phyloP scores from a whole-genome alignment of 345 rosid genomes.

The Brassica rapa region DNA sequence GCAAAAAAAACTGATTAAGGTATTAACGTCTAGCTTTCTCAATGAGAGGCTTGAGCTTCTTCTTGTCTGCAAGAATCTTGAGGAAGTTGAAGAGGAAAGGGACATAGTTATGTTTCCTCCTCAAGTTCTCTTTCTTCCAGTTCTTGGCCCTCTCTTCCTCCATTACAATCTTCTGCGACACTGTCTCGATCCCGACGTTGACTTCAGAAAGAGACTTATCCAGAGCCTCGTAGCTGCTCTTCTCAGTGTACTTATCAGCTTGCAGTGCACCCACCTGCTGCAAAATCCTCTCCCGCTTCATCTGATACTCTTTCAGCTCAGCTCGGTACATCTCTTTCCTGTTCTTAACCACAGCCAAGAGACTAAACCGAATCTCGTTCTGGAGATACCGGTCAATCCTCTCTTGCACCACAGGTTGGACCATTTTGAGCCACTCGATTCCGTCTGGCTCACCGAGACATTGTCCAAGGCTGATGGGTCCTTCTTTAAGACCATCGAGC shows the following conservation, averaged over 20 bases:
- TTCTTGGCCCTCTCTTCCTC: constrained; percentile 43
- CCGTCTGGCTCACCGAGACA: constrained; percentile 36
- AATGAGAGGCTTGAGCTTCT: constrained; percentile 41
- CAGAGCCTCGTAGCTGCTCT: constrained; percentile 41
- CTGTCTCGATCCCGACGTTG: constrained; percentile 36
- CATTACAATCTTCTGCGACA: constrained; percentile 44
- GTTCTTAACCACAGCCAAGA: constrained; percentile 41
- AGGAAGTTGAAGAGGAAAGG: constrained; percentile 46
- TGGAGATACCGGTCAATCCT: constrained; percentile 25
- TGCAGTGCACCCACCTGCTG: constrained; percentile 47
- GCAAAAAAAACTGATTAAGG: neutral
- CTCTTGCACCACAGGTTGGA: constrained; percentile 40
- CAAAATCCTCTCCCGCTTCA: constrained; percentile 40
- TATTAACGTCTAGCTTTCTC: constrained; percentile 31
- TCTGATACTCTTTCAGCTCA: constrained; percentile 40
- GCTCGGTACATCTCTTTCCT: constrained; percentile 40
- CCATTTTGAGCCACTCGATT: constrained; percentile 39
- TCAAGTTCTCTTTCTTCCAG: constrained; percentile 42
- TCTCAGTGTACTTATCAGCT: constrained; percentile 51
- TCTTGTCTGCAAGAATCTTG: constrained; percentile 43
- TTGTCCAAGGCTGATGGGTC: constrained; percentile 43
- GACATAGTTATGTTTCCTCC: constrained; percentile 43
- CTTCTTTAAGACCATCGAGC: constrained; percentile 45
- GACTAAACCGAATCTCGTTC: constrained; percentile 40
- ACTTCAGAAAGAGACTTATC: constrained; percentile 40